Percentiles rank a stretch among this genome's conserved stretches.
phyloP scores from a whole-genome alignment of 2,329 filamentous ascomycete genomes.

The Phaeosphaeria sp. region DNA sequence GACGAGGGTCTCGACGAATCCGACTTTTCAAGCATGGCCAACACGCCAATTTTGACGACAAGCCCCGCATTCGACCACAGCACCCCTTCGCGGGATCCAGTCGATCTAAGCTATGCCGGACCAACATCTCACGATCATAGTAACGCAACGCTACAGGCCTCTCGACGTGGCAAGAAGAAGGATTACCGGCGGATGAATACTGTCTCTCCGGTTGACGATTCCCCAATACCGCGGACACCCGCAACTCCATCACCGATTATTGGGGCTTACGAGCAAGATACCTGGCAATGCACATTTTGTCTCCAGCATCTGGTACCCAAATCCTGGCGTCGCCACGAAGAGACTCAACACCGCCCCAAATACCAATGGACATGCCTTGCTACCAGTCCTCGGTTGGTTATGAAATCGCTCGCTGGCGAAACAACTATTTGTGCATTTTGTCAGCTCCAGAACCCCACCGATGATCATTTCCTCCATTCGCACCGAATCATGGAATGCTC shows the following conservation, averaged over 20 bases:
- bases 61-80: conserved; percentile 12
- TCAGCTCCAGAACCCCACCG: conserved; percentile 29
- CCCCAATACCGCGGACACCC: conserved; percentile 11
- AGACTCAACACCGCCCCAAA: conserved; percentile 44
- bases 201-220: conserved; percentile 14
- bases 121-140: conserved; percentile 1
- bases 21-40: conserved; percentile 18
- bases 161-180: conserved; percentile 47
- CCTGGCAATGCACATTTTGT: conserved; percentile 47
- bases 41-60: conserved; percentile 9
- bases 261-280: conserved; percentile 19
- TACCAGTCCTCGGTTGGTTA: conserved; percentile 27
- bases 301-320: conserved; percentile 34
- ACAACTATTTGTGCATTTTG: conserved; percentile 39
- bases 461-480: conserved; percentile 33
- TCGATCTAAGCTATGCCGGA: conserved; percentile 13
- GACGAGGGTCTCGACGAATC: conserved; percentile 25
- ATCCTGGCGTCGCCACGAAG: conserved; percentile 47
- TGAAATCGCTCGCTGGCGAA: conserved; percentile 10
- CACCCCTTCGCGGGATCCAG: background rate
- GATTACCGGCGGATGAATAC: conserved; percentile 34
- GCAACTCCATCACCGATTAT: background rate
- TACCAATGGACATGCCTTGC: conserved; percentile 44
- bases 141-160: conserved; percentile 8
- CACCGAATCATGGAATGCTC: conserved; percentile 43